Percentiles rank a stretch among this genome's conserved stretches.
Evolutionary conservation across 2,329 filamentous ascomycete genomes (phyloP).

Genomic region (Rutstroemia sp.): DNA sequence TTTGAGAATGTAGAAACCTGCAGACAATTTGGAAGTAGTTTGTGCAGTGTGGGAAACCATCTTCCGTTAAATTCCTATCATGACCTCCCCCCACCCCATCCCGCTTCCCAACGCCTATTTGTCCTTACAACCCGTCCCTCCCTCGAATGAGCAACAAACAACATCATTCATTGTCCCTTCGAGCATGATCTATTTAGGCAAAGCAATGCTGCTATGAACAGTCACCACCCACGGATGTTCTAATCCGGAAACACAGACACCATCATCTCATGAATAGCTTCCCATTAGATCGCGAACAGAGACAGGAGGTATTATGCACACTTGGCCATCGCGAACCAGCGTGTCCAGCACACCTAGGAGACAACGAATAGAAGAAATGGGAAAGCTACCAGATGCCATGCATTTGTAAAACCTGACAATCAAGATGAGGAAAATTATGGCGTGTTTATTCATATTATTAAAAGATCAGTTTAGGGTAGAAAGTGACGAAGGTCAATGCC

Average conservation of each 20-base stretch:
- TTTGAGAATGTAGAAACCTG: conserved; percentile 4
- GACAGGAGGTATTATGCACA: conserved; percentile 7
- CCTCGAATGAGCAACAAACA: too few species aligned
- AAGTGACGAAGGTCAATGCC: conserved; percentile 16
- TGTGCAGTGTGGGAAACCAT: neutral
- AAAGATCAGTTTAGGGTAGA: neutral
- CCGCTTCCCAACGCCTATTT: too few species aligned
- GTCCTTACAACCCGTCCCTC: too few species aligned
- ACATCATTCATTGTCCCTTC: too few species aligned
- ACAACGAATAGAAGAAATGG: conserved; percentile 7
- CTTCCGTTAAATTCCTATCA: conserved; percentile 4
- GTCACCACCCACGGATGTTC: neutral
- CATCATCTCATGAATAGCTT: conserved; percentile 2
- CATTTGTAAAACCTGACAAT: conserved; percentile 5
- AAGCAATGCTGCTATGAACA: neutral
- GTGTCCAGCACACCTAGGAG: conserved; percentile 9
- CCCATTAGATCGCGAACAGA: conserved; percentile 1
- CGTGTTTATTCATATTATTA: conserved; percentile 7
- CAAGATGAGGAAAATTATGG: conserved; percentile 7
- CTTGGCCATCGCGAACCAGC: conserved; percentile 5
- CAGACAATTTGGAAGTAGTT: conserved; percentile 3
- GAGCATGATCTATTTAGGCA: too few species aligned
- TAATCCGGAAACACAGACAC: neutral
- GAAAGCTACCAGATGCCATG: conserved; percentile 7
- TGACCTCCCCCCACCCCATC: too few species aligned